Evolutionary conservation across 1,139 yeast species (phyloP).

Genomic region (Suhomyces ambrosiae): DNA sequence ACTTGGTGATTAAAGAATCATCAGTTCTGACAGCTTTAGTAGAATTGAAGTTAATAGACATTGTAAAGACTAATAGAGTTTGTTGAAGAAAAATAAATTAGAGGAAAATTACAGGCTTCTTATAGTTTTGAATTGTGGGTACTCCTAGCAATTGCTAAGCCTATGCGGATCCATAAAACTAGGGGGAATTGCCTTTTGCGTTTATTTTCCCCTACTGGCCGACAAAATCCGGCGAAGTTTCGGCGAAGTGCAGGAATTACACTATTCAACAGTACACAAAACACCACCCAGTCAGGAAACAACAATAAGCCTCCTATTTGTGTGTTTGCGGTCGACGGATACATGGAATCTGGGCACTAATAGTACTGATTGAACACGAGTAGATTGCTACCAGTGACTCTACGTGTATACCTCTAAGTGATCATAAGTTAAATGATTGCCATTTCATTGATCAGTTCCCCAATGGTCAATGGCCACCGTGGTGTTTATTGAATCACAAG

Average conservation of each 20-base stretch:
- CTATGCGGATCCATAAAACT: background rate
- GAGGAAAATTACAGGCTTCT: slow-evolving; percentile 18
- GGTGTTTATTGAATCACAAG: background rate
- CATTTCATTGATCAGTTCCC: too few species aligned
- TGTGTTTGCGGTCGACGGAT: background rate
- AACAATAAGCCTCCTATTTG: slow-evolving; percentile 8
- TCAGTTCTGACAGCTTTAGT: slow-evolving; percentile 62
- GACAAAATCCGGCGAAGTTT: slow-evolving; percentile 27
- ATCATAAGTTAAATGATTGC: too few species aligned
- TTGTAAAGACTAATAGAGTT: slow-evolving; percentile 6
- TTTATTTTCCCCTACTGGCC: background rate
- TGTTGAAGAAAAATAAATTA: background rate
- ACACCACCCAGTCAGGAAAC: background rate
- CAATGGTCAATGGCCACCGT: background rate
- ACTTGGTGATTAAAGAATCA: slow-evolving; percentile 64
- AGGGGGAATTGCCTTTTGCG: slow-evolving; percentile 6
- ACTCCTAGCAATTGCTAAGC: background rate
- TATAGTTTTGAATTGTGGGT: slow-evolving; percentile 20
- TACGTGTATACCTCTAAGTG: background rate
- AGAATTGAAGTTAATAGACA: slow-evolving; percentile 57
- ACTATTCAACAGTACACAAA: slow-evolving; percentile 5
- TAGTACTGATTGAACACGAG: too few species aligned
- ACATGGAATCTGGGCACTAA: background rate
- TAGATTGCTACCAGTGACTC: too few species aligned
- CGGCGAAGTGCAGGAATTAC: slow-evolving; percentile 26